Base-by-base conservation (phyloP, 2,329 filamentous ascomycete species). In the Fusarium sp. region DNA sequence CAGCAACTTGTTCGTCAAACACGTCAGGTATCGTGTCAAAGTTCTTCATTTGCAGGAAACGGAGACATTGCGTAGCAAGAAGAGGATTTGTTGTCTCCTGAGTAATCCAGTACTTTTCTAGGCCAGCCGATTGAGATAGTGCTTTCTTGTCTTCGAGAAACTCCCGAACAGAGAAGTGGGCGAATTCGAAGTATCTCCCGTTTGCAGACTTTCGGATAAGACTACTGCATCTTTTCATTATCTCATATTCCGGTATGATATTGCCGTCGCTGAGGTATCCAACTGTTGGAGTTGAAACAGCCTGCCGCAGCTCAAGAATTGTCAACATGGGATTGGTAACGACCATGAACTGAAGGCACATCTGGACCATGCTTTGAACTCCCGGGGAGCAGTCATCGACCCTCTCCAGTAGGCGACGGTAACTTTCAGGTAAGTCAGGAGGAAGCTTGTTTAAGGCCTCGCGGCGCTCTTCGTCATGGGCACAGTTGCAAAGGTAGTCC, bases 101-200 rank as follows among this genome's bases (percentile, higher is more conserved):
- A 0, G 53, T 9, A 4, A 68, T 11, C 20, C 16, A 11, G 21
- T 62, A 71, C 1, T 44, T 29, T 3, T 18, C 16, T 2, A 70
- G 18, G 0, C 23, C 44, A 1, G 20, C 6, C 1, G 15, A 15
- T 7, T 37, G 15, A 3, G 6, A 38, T 0, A 59, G 12, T 1
- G 26, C 50, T 1, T 6, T 18, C 37, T 48, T 6, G 15, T 57
- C 26, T 20, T 49, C 24, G 4, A 71, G 50, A 15, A 58, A 72
- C 5, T 72, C 69, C 10, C 44, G 39, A 4, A 72, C 69, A 2
- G 69, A 57, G 29, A 72, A 72, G 2, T 72, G 69, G 0, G 69
- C 66, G 35, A 63, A 61, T 6, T 70, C 70, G 7, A 72, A 49
- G 21, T 18, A 15, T 0, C 2, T 5, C 0, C 24, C 57, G 12